Percentiles rank a stretch among this genome's conserved stretches.
These are phyloP conservation scores for Biscogniauxia marginata DNA, from an alignment of 2,329 filamentous ascomycete genomes.

Conservation along the genomic window DNA sequence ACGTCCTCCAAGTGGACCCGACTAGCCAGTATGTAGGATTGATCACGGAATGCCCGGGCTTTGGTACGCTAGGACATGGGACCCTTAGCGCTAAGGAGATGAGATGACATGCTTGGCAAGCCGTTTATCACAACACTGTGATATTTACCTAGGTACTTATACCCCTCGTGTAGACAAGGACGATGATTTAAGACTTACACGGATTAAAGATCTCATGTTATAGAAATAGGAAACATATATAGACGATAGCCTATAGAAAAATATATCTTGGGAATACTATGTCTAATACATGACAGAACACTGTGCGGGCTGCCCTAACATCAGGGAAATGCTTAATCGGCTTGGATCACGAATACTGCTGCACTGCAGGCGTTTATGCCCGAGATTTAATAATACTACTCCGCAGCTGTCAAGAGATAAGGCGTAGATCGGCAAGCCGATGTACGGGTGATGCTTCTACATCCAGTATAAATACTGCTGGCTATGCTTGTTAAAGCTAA, in stretches of 20 bases:
- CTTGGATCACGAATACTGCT: background rate
- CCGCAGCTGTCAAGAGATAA: background rate
- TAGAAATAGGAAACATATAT: background rate
- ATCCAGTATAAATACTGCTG: background rate
- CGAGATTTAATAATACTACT: background rate
- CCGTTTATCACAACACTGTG: background rate
- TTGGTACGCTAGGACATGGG: background rate
- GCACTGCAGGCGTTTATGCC: background rate
- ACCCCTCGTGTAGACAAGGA: background rate
- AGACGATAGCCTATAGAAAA: too few species aligned
- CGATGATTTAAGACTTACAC: too few species aligned
- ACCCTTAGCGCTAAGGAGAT: background rate
- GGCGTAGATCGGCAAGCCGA: background rate
- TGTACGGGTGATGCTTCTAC: background rate
- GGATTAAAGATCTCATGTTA: background rate
- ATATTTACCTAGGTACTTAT: background rate
- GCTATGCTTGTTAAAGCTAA: background rate
- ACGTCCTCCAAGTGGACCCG: background rate
- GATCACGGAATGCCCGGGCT: background rate
- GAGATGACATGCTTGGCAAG: background rate
- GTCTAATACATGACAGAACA: too few species aligned
- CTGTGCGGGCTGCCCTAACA: background rate
- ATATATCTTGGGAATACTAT: background rate
- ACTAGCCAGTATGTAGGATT: background rate
- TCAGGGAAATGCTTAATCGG: background rate